Evolutionary conservation across 352 stramenopile genomes (phyloP).

Genomic region (Pythium brassicae): DNA sequence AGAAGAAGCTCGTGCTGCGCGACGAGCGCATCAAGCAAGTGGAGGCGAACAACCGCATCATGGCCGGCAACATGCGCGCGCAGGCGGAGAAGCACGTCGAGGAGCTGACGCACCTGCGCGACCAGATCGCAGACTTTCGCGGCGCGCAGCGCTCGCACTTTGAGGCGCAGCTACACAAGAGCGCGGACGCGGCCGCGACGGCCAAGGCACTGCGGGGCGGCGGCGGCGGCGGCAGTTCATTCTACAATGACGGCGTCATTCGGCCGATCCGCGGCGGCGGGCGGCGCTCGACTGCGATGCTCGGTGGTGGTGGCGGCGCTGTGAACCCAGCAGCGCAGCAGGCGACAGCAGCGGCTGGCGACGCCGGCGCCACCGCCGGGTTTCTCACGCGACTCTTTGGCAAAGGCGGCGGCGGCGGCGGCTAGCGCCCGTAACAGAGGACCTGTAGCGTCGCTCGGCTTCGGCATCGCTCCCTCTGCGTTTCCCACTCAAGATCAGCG

Average conservation of each 20-base stretch:
- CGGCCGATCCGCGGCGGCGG: slow-evolving; percentile 70
- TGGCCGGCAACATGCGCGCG: slow-evolving; percentile 85
- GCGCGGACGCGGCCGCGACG: slow-evolving; percentile 24
- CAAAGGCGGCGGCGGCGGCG: slow-evolving; percentile 29
- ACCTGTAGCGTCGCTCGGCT: background rate
- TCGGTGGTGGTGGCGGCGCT: slow-evolving; percentile 17
- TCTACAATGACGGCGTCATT: slow-evolving; percentile 66
- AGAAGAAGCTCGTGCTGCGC: slow-evolving; percentile 86
- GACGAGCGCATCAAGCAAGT: slow-evolving; percentile 90
- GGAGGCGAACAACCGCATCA: slow-evolving; percentile 84
- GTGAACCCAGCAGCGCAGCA: slow-evolving; percentile 2
- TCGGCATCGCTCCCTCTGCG: too few relatives aligned
- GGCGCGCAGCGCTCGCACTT: slow-evolving; percentile 74
- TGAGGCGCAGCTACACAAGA: slow-evolving; percentile 58
- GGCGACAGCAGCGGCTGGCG: slow-evolving; percentile 7
- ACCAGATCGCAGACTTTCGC: slow-evolving; percentile 83
- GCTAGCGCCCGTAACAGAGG: too few relatives aligned
- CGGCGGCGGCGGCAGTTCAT: slow-evolving; percentile 15
- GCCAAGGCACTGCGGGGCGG: slow-evolving; percentile 70
- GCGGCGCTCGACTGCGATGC: slow-evolving; percentile 43
- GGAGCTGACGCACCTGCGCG: slow-evolving; percentile 80
- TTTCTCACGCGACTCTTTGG: slow-evolving; percentile 57
- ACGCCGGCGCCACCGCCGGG: slow-evolving; percentile 21
- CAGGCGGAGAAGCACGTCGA: slow-evolving; percentile 88
- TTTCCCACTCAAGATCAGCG: too few relatives aligned